Base-by-base conservation (phyloP, 2,329 filamentous ascomycete genomes). In the Plenodomus biglobosus region DNA sequence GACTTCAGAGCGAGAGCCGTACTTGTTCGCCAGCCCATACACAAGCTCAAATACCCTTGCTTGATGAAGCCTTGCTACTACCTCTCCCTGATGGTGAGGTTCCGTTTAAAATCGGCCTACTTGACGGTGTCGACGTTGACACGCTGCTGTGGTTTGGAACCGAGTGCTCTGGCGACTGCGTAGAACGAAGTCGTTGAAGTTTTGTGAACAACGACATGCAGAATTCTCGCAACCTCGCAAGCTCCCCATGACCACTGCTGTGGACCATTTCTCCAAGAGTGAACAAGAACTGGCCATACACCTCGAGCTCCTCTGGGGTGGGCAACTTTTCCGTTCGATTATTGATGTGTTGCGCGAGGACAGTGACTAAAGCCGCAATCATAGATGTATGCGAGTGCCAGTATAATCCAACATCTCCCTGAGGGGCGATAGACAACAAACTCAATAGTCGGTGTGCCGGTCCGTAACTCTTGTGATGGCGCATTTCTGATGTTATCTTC, bases 331-430 rank as follows among this genome's bases (percentile, higher is more conserved):
- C 42, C 13, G 38, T 18, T 6, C 46, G 42, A 11, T 57, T 49
- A 20, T 61, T 51, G 19, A 55, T 38, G 20, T 58, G 46, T 19
- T 64, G 52, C 11, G 59, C 47, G n/a, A 66, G 45, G 2, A 61
- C 56, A 1, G 59, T 62, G 16, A 55, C 50, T 2, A 66, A 45
- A 7, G 61, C 61, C 17, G 64, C 64, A 11, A 59, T 42, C 6
- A 62, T 32, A 6, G 32, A 15, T 27, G 7, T 7, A 18, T 32
- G 15, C 10, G 20, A 45, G 13, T 43, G 58, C 55, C 61, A 64
- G 24, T 58, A 63, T 11, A 61, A 30, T 0, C 56, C 58, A 39
- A 64, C 52, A 38, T 64, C 57, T 1, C 56, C 55, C 15, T 55
- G 54, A 2, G 61, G 61, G 11, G 50, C 55, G 17, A 59, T 47